These are phyloP conservation scores for Gossypium laxum DNA, from an alignment of 441 rosid genomes.

Conservation along the genomic window DNA sequence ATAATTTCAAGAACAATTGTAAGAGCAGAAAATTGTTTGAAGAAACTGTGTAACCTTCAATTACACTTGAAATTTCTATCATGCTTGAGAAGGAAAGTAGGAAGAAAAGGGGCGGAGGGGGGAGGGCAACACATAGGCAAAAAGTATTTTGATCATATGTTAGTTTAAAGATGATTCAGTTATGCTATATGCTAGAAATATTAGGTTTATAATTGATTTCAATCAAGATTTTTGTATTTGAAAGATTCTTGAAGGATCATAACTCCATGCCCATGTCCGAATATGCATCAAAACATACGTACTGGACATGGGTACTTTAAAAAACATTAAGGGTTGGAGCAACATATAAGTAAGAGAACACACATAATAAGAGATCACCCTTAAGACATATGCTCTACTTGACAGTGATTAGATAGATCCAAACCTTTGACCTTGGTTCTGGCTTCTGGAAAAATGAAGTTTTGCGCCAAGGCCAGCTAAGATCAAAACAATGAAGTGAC, in stretches of 20 bases:
- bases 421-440: slow-evolving; percentile 57
- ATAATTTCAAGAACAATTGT: not conserved
- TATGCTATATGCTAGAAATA: not conserved
- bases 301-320: not conserved
- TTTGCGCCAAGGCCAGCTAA: slow-evolving; percentile 89
- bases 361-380: not conserved
- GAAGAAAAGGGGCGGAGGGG: too few relatives aligned
- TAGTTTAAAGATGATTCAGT: not conserved
- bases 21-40: not conserved
- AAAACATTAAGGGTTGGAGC: not conserved
- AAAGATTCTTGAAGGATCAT: not conserved
- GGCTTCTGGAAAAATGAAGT: slow-evolving; percentile 71
- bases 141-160: not conserved
- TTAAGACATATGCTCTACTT: not conserved
- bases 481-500: slow-evolving; percentile 87
- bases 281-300: not conserved
- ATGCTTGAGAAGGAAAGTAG: not conserved
- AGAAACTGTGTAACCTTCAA: not conserved
- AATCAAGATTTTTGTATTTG: slow-evolving; percentile 3
- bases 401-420: slow-evolving; percentile 13
- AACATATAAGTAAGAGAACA: not conserved
- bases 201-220: not conserved
- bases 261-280: not conserved
- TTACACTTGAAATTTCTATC: not conserved
- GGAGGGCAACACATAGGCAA: not conserved